Conservation (phyloP, 345 rosid genomes). For the Abelmoschus esculentus region DNA sequence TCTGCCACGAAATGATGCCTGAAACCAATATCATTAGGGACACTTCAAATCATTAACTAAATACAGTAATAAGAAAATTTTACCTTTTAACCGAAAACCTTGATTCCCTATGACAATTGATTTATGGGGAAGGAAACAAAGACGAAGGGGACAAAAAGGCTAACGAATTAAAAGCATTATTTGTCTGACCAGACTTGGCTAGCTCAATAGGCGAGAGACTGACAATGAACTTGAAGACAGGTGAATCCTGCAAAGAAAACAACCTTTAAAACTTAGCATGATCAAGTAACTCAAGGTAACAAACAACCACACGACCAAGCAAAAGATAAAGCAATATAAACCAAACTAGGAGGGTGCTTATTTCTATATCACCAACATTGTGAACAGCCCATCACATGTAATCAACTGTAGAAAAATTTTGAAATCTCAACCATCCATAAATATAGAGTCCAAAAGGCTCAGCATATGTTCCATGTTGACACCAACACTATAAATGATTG, state of each 20-base stretch:
- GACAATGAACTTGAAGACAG: constrained; percentile 55
- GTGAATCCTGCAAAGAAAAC: constrained; percentile 53
- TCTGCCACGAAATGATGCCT: constrained; percentile 30
- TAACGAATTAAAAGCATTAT: constrained; percentile 28
- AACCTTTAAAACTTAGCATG: not conserved
- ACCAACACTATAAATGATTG: too few relatives aligned
- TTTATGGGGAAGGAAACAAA: constrained; percentile 40
- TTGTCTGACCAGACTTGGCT: constrained; percentile 27
- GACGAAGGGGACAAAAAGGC: constrained; percentile 45
- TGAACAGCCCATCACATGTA: too few relatives aligned
- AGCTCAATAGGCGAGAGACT: constrained; percentile 55
- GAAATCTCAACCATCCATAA: not conserved
- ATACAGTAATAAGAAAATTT: not conserved
- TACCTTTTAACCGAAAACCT: constrained; percentile 43
- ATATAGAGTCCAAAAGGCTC: not conserved
- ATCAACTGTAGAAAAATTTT: not conserved
- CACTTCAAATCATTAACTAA: not conserved
- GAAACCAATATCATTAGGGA: constrained; percentile 7
- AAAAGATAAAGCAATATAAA: not conserved
- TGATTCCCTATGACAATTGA: constrained; percentile 28
- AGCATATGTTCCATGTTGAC: too few relatives aligned
- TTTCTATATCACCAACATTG: too few relatives aligned
- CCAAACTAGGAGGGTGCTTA: not conserved
- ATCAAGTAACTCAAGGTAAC: not conserved
- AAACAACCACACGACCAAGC: not conserved